These are phyloP conservation scores for Cladosporium cucumerinum DNA, from an alignment of 2,329 filamentous ascomycete genomes.

Conservation along the genomic window DNA sequence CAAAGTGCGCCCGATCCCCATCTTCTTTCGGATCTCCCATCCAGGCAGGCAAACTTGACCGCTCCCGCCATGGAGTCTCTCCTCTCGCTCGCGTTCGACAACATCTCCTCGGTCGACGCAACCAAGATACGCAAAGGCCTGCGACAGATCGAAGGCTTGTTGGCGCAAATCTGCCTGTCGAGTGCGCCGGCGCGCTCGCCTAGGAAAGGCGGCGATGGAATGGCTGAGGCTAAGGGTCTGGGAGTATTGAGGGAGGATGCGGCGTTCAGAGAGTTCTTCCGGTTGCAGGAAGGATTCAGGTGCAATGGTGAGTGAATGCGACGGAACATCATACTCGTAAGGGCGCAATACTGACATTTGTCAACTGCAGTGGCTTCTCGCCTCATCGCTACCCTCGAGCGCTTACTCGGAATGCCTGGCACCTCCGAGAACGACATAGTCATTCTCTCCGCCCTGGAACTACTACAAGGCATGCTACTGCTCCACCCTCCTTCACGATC, in stretches of 20 bases:
- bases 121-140: slow-evolving; percentile 89
- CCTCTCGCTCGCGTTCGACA: slow-evolving; percentile 90
- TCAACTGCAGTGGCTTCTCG: slow-evolving; percentile 67
- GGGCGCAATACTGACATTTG: slow-evolving; percentile 16
- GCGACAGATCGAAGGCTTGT: slow-evolving; percentile 86
- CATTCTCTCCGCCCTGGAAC: slow-evolving; percentile 81
- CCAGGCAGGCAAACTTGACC: slow-evolving; percentile 3
- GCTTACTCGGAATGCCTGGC: slow-evolving; percentile 76
- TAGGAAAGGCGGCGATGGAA: slow-evolving; percentile 24
- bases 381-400: slow-evolving; percentile 79
- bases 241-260: slow-evolving; percentile 73
- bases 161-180: slow-evolving; percentile 90
- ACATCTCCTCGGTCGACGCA: slow-evolving; percentile 87
- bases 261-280: slow-evolving; percentile 93
- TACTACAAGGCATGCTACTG: slow-evolving; percentile 83
- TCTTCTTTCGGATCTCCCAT: background rate
- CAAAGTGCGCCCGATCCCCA: background rate
- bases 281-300: slow-evolving; percentile 93
- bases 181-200: slow-evolving; percentile 33
- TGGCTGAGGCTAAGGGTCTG: slow-evolving; percentile 55
- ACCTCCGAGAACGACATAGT: slow-evolving; percentile 82
- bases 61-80: slow-evolving; percentile 73
- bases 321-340: background rate
- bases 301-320: slow-evolving; percentile 68
- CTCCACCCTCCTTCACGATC: slow-evolving; percentile 86